A percentile compares a stretch with the other conserved stretches of the same genome.
These are phyloP conservation scores for Prunus fruticosa DNA, from an alignment of 306 rosid species.

Conservation along the genomic window DNA sequence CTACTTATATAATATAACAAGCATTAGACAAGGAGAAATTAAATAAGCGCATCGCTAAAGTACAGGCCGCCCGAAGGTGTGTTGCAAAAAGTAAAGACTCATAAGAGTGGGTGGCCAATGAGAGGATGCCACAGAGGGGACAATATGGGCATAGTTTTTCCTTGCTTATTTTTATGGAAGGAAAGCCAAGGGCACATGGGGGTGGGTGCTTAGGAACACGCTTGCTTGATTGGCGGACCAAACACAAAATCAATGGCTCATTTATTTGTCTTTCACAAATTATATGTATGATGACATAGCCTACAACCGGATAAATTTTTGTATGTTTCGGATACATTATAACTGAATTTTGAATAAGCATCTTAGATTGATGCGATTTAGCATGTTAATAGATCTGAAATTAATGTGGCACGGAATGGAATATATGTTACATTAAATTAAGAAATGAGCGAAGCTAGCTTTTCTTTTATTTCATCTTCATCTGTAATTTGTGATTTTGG, in stretches of 20 bases:
- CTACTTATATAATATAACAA: conserved; percentile 38
- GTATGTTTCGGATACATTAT: too few relatives aligned
- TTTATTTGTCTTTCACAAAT: not conserved
- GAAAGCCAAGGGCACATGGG: conserved; percentile 69
- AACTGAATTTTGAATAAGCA: not conserved
- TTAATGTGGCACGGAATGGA: not conserved
- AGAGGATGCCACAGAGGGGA: conserved; percentile 30
- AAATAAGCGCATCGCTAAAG: conserved; percentile 22
- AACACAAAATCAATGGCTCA: conserved; percentile 19
- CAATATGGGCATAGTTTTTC: conserved; percentile 30
- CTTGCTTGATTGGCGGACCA: conserved; percentile 73
- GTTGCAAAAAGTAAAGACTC: conserved; percentile 25
- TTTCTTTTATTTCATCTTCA: conserved; percentile 14
- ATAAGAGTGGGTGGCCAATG: conserved; percentile 23
- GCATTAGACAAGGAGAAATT: conserved; percentile 15
- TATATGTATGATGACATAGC: not conserved
- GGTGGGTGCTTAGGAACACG: conserved; percentile 46
- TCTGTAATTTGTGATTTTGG: conserved; percentile 14
- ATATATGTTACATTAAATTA: conserved; percentile 15
- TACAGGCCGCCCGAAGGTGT: conserved; percentile 35
- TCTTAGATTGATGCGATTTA: not conserved
- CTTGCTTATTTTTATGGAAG: conserved; percentile 38
- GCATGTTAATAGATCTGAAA: not conserved
- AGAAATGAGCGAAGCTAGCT: not conserved
- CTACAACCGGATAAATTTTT: too few relatives aligned